Conservation (phyloP, 2,329 filamentous ascomycete genomes). For the Penicillium sp. region DNA sequence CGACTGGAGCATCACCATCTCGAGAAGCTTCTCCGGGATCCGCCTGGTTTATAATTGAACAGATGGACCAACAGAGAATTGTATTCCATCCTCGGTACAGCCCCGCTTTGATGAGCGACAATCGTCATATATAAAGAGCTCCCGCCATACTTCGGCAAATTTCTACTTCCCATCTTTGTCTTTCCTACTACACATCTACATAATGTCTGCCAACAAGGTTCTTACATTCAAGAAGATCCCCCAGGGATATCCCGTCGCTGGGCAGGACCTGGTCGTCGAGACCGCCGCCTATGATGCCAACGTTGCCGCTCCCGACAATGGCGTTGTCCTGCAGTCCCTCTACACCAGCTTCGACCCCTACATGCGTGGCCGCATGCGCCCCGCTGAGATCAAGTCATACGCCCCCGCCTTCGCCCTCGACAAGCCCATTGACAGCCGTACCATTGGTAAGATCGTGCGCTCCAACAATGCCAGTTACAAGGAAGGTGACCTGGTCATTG, state of each 20-base stretch:
- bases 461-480: slow-evolving; percentile 56
- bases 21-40: slow-evolving; percentile 22
- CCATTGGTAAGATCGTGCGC: slow-evolving; percentile 61
- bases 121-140: slow-evolving; percentile 9
- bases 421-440: slow-evolving; percentile 56
- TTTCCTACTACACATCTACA: slow-evolving; percentile 7
- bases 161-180: not conserved
- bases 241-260: slow-evolving; percentile 56
- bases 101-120: slow-evolving; percentile 14
- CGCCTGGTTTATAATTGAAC: slow-evolving; percentile 19
- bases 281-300: slow-evolving; percentile 56
- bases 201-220: slow-evolving; percentile 54
- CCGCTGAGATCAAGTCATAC: slow-evolving; percentile 58
- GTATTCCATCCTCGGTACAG: slow-evolving; percentile 14
- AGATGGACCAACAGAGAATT: not conserved
- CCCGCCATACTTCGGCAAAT: not conserved
- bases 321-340: slow-evolving; percentile 60
- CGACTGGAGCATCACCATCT: slow-evolving; percentile 14
- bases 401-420: slow-evolving; percentile 52
- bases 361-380: slow-evolving; percentile 69
- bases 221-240: slow-evolving; percentile 66
- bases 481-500: slow-evolving; percentile 58
- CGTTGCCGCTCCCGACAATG: slow-evolving; percentile 50
- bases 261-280: slow-evolving; percentile 62
- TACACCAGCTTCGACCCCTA: slow-evolving; percentile 78